A percentile compares a stretch with the other conserved stretches of the same genome.
Evolutionary conservation across 2,329 filamentous ascomycete genomes (phyloP).

Genomic region (Rhynchosporium agropyri): DNA sequence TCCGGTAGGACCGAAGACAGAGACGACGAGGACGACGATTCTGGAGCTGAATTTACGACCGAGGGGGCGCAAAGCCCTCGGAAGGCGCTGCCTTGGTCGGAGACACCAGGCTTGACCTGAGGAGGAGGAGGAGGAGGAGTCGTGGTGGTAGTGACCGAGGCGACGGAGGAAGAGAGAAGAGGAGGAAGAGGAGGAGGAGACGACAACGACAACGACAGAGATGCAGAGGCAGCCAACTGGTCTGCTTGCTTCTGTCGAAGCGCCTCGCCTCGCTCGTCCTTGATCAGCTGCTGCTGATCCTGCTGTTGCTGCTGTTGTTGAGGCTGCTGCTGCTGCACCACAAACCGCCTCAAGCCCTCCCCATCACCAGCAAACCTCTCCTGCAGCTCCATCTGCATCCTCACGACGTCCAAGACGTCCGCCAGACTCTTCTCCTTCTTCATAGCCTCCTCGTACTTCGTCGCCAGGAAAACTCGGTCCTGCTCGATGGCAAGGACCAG

Average conservation of each 20-base stretch:
- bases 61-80: background rate
- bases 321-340: background rate
- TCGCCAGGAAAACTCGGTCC: conserved; percentile 4
- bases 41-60: background rate
- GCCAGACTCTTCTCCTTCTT: background rate
- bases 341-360: background rate
- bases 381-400: background rate
- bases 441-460: background rate
- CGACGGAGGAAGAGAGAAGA: background rate
- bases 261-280: no score
- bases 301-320: background rate
- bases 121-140: background rate
- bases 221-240: background rate
- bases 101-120: background rate
- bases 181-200: conserved; percentile 1
- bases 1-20: background rate
- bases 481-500: background rate
- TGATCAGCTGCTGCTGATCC: background rate
- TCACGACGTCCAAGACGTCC: background rate
- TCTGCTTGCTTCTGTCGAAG: background rate
- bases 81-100: background rate
- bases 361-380: no score
- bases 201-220: background rate
- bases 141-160: background rate
- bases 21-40: background rate